Evolutionary conservation across 1,284 basidiomycete species (phyloP).

Genomic region (Takashimella koratensis): DNA sequence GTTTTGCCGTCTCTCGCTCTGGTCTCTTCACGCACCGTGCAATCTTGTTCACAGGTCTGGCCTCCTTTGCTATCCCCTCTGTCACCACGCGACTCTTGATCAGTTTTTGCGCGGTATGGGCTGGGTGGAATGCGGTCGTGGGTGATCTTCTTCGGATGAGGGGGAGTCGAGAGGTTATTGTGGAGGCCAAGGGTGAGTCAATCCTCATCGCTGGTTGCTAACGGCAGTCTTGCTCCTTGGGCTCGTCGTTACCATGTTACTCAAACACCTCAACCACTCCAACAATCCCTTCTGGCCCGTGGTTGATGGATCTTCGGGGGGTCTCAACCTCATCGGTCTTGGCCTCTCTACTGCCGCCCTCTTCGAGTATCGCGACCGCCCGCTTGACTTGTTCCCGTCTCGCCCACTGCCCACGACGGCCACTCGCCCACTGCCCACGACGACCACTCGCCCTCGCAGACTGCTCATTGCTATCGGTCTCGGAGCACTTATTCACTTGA

Average conservation of each 20-base stretch:
- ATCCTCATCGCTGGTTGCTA: not conserved
- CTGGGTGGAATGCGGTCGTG: conserved; percentile 55
- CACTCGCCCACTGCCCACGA: conserved; percentile 13
- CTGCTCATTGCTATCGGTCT: conserved; percentile 54
- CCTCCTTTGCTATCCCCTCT: conserved; percentile 58
- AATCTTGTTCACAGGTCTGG: conserved; percentile 60
- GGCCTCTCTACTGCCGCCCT: conserved; percentile 41
- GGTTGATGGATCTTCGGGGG: conserved; percentile 62
- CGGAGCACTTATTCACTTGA: conserved; percentile 67
- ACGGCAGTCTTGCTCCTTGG: conserved; percentile 62
- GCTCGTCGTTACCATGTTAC: conserved; percentile 64
- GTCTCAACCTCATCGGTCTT: conserved; percentile 68
- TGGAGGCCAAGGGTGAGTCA: conserved; percentile 49
- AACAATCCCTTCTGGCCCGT: conserved; percentile 88
- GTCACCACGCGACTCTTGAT: conserved; percentile 59
- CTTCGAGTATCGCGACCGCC: conserved; percentile 39
- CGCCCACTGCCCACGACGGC: conserved; percentile 14
- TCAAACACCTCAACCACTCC: conserved; percentile 72
- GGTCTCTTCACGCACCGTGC: conserved; percentile 56
- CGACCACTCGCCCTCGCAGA: conserved; percentile 13
- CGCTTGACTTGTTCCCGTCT: conserved; percentile 33
- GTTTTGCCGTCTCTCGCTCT: conserved; percentile 53
- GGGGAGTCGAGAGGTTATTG: conserved; percentile 50
- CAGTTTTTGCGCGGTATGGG: conserved; percentile 58
- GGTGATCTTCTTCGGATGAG: conserved; percentile 57